phyloP scores from a whole-genome alignment of 2,329 filamentous ascomycete species.

The Calonectria fujianensis region DNA sequence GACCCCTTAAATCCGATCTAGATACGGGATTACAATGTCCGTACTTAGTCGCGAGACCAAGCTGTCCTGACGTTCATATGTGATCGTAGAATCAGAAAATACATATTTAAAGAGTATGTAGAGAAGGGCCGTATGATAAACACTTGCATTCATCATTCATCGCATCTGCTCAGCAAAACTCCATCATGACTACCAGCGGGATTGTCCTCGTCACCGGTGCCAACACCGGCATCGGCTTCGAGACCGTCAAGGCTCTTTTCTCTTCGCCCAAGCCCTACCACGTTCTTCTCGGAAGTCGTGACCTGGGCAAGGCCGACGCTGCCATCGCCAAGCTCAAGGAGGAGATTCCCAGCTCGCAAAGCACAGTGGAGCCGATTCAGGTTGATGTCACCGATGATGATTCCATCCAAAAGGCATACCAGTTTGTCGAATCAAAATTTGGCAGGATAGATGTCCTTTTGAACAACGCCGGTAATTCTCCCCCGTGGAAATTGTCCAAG shows the following conservation, averaged over 20 bases:
- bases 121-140: background rate
- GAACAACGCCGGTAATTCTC: constrained; percentile 72
- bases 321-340: constrained; percentile 65
- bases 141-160: background rate
- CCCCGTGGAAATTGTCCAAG: accelerated
- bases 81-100: too few relatives aligned
- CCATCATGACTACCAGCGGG: constrained; percentile 52
- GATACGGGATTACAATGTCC: background rate
- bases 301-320: constrained; percentile 68
- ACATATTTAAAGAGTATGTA: background rate
- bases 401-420: constrained; percentile 68
- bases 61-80: too few relatives aligned
- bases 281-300: constrained; percentile 74
- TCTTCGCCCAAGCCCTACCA: constrained; percentile 68
- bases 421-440: constrained; percentile 63
- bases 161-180: background rate
- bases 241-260: constrained; percentile 73
- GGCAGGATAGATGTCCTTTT: constrained; percentile 71
- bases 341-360: constrained; percentile 64
- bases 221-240: constrained; percentile 77
- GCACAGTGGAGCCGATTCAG: constrained; percentile 67
- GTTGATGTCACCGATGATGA: constrained; percentile 73
- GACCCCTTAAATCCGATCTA: constrained; percentile 1
- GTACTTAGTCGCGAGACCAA: background rate
- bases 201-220: constrained; percentile 77